These are phyloP conservation scores for Fusarium aywerte DNA, from an alignment of 2,329 filamentous ascomycete species.

Conservation along the genomic window DNA sequence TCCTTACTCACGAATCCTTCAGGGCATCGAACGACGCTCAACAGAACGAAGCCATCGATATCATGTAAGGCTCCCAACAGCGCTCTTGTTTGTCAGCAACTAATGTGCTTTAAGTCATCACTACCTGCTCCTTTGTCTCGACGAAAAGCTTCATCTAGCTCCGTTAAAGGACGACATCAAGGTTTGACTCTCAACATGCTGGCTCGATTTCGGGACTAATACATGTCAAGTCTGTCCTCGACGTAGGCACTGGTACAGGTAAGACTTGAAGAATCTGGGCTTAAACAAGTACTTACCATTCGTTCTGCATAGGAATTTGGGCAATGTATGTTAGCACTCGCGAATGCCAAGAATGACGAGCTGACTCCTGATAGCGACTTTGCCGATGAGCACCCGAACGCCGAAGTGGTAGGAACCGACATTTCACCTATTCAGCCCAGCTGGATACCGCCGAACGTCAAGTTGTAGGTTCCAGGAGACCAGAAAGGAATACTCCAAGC, in stretches of 20 bases:
- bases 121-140: conserved; percentile 10
- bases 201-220: background rate
- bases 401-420: conserved; percentile 23
- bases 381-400: conserved; percentile 18
- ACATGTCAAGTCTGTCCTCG: conserved; percentile 4
- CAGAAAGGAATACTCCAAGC: rapidly evolving
- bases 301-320: conserved; percentile 1
- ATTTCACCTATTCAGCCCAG: conserved; percentile 23
- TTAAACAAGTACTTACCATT: background rate
- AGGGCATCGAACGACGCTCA: conserved; percentile 36
- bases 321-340: background rate
- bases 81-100: rapidly evolving
- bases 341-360: rapidly evolving
- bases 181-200: background rate
- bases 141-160: conserved; percentile 20
- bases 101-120: conserved; percentile 14
- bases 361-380: conserved; percentile 8
- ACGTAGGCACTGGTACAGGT: conserved; percentile 38
- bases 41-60: conserved; percentile 35
- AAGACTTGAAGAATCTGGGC: rapidly evolving
- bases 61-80: conserved; percentile 4
- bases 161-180: conserved; percentile 16
- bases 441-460: conserved; percentile 21
- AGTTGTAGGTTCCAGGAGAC: background rate
- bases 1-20: rapidly evolving